Base-by-base conservation (phyloP, 2,329 filamentous ascomycete genomes). In the Fusarium sp. region DNA sequence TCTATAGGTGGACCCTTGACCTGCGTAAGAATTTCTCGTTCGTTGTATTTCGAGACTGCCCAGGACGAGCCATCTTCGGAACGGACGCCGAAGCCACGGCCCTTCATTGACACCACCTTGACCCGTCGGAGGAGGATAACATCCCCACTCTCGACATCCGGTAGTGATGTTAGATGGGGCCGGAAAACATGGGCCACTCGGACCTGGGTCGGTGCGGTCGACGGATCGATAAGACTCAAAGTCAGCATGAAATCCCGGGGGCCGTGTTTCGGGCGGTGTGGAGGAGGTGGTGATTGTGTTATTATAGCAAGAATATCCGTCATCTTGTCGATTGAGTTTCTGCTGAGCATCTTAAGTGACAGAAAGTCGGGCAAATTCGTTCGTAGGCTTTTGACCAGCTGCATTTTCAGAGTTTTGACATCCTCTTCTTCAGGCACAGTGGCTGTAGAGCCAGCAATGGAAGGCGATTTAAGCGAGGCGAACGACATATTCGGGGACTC, bases 1-100 rank as follows among this genome's bases (percentile, higher is more conserved):
- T 91, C 90, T 26, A 91, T 85, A 1, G 89, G 89, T 59, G 89
- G 87, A 1, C 89, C 90, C 68, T 85, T 86, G 58, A 91, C 86
- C 80, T 91, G 87, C 45, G 87, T 82, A 47, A 85, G 79, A 75
- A 78, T 77, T 62, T 81, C 78, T 58, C 78, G 76, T 50, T 82
- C 79, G 7, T 80, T 80, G 42, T 81, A 80, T 72, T 90, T 88
- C 70, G 89, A 91, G 7, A 92, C 88, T 5, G 88, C 90, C 88
- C 90, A 92, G 60, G 87, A 86, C 22, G 88, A 91, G 38, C 81
- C 83, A 48, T 88, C 87, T n/a, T 83, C 84, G n/a, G 85, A 85
- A 53, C 85, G 82, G 55, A 91, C 80, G 1, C 88, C 89, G 69
- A 88, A 90, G 4, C 87, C 89, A 58, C 86, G 86, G 50, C 83